Evolutionary conservation across 768 basidiomycete genomes (phyloP).

Genomic region (Pleurotus ostreatus): DNA sequence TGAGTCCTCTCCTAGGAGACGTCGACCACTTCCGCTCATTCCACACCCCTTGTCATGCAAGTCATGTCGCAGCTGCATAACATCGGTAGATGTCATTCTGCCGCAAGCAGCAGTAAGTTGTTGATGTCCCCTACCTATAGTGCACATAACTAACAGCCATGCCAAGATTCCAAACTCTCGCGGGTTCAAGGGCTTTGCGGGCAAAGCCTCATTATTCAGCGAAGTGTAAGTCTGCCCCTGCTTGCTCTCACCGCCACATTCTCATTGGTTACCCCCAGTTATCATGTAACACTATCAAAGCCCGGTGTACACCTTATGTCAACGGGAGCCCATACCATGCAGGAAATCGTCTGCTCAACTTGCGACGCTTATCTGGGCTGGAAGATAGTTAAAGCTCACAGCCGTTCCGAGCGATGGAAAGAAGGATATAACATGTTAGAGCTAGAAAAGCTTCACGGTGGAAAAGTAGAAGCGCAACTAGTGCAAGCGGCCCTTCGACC

Average conservation of each 20-base stretch:
- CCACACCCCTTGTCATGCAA: slow-evolving; percentile 44
- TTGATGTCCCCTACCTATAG: background rate
- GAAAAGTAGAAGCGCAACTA: slow-evolving; percentile 2
- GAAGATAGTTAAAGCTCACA: slow-evolving; percentile 58
- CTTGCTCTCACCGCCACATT: slow-evolving; percentile 2
- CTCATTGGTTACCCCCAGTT: slow-evolving; percentile 25
- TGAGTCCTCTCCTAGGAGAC: slow-evolving; percentile 31
- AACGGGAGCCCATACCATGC: slow-evolving; percentile 61
- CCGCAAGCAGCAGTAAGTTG: slow-evolving; percentile 34
- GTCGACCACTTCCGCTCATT: slow-evolving; percentile 45
- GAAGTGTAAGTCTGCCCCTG: slow-evolving; percentile 37
- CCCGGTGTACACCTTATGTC: slow-evolving; percentile 56
- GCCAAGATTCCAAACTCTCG: slow-evolving; percentile 42
- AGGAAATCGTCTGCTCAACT: slow-evolving; percentile 46
- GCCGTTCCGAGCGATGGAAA: slow-evolving; percentile 58
- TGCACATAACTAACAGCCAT: background rate
- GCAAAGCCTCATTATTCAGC: slow-evolving; percentile 56
- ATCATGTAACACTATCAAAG: slow-evolving; percentile 40
- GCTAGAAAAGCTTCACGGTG: slow-evolving; percentile 37
- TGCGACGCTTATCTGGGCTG: slow-evolving; percentile 57
- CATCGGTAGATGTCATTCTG: slow-evolving; percentile 37
- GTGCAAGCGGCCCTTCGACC: slow-evolving; percentile 7
- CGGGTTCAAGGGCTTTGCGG: slow-evolving; percentile 51
- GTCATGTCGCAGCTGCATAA: slow-evolving; percentile 40
- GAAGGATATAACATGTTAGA: slow-evolving; percentile 58